Evolutionary conservation across 352 stramenopile species (phyloP), one percentile per base, ranked within the genome.

Genomic region (Globisporangium splendens): DNA sequence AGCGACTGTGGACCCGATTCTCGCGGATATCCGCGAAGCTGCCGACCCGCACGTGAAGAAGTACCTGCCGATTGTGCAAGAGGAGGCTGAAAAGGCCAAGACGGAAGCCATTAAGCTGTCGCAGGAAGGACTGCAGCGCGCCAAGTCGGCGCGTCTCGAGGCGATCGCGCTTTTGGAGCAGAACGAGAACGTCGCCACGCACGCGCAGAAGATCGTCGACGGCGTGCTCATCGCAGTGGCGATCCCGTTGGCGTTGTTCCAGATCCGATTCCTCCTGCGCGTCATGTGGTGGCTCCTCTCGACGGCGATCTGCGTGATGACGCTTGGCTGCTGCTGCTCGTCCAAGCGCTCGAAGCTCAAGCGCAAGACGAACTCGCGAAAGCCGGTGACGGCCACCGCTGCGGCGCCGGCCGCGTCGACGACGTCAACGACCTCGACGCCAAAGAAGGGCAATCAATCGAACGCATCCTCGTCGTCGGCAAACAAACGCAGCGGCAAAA

Each of bases 121-220:
- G 42, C 72, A 83, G 21, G 61, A 79, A 18, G 72, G 66, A 0
- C 60, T 86, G 33, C 59, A 63, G 54, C 83, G 66, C 41, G 76
- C 63, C 20, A 84, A 82, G 57, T 52, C 72, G 11, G 70, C 66
- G 1, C 78, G 80, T 13, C 47, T 71, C 18, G 67, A 88, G 10
- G 74, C 80, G 5, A 88, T 90, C 31, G 54, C 62, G 24, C 46
- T 84, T 22, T 66, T 92, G 48, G 62, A 82, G 63, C 70, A 88
- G 60, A 88, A 86, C 52, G 69, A 85, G 12, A 48, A 80, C 46
- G 69, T 90, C 20, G 75, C 76, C 1, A 54, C 63, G 17, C 69
- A 89, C 66, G 80, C 83, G 15, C 80, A 87, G 59, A 80, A 76
- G 60, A 83, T 90, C 46, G 73, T 92, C 10, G 83, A 92, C 46